These are phyloP conservation scores for Rhynchosporium graminicola DNA, from an alignment of 2,329 filamentous ascomycete genomes.

Conservation along the genomic window DNA sequence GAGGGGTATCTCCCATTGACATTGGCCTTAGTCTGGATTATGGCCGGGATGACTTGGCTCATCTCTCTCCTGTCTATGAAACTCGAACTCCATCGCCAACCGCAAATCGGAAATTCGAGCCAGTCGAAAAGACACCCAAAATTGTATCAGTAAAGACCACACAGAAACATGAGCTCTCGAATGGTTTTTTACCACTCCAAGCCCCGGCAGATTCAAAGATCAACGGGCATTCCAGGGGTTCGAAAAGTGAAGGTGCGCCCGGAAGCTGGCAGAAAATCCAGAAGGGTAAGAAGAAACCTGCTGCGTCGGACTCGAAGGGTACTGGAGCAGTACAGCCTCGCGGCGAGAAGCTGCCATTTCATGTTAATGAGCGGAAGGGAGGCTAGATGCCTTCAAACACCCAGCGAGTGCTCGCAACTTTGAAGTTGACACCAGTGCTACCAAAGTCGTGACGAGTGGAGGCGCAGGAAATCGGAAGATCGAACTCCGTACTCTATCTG, in stretches of 20 bases:
- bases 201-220: conserved; percentile 41
- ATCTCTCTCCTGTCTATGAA: conserved; percentile 75
- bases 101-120: conserved; percentile 55
- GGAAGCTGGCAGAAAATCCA: conserved; percentile 60
- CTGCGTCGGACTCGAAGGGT: conserved; percentile 48
- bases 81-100: conserved; percentile 70
- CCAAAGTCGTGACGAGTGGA: conserved; percentile 17
- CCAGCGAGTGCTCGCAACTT: neutral
- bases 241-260: conserved; percentile 54
- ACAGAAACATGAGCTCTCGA: conserved; percentile 41
- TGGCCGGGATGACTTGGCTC: conserved; percentile 39
- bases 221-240: conserved; percentile 55
- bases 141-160: neutral
- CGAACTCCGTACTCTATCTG: too few species aligned
- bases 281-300: conserved; percentile 54
- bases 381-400: conserved; percentile 45
- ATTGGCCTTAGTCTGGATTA: conserved; percentile 35
- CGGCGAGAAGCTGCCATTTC: conserved; percentile 57
- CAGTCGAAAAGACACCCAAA: conserved; percentile 22
- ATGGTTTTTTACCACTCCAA: conserved; percentile 39
- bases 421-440: neutral
- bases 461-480: too few species aligned
- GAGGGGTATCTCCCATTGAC: conserved; percentile 38
- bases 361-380: conserved; percentile 63
- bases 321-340: conserved; percentile 45